Evolutionary conservation across 2,329 filamentous ascomycete genomes (phyloP), one percentile per base, ranked within the genome.

Genomic region (Aspergillus pseudoglaucus): DNA sequence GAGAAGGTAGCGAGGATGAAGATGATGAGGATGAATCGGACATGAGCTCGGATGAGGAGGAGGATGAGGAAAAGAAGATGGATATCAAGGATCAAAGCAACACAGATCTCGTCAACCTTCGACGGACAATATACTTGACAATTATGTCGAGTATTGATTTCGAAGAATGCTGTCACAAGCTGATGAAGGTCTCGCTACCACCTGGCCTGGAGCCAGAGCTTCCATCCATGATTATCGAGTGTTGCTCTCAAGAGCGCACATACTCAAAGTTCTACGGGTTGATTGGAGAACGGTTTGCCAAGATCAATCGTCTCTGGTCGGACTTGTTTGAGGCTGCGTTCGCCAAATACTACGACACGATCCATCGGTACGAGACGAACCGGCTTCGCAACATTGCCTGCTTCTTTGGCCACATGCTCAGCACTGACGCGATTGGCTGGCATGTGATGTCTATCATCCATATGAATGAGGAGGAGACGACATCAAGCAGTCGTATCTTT

Each of bases 1-100:
- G 93, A 35, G 90, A 97, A 62, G 90, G 81, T n/a, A 95, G 88
- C 60, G 90, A 90, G 48, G 83, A 88, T 27, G 87, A 90, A 20
- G 84, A 83, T 20, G 87, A 85, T 22, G 76, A 79, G 49, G 79
- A 77, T 14, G 76, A 79, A 1, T 77, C 75, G 8, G 75, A 76
- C 3, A 82, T 80, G 8, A 82, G 82, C 15, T 85, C 78, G 8
- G 80, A 80, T 2, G 75, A 85, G n/a, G 85, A 83, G 49, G 86
- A 90, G 49, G 84, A 87, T 38, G 84, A 93, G 64, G 83, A 88
- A 53, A 86, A 86, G 63, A 86, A 86, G 17, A 78, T 97, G 68
- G 93, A 98, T 67, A 95, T 98, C 74, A 95, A 97, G 71, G 93
- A 98, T 62, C 90, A 95, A 72, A 94, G 87, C 54, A 98, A 98